A percentile compares a stretch with the other conserved stretches of the same genome.
phyloP scores from a whole-genome alignment of 331 rosid genomes.

The Pyracantha coccinea region DNA sequence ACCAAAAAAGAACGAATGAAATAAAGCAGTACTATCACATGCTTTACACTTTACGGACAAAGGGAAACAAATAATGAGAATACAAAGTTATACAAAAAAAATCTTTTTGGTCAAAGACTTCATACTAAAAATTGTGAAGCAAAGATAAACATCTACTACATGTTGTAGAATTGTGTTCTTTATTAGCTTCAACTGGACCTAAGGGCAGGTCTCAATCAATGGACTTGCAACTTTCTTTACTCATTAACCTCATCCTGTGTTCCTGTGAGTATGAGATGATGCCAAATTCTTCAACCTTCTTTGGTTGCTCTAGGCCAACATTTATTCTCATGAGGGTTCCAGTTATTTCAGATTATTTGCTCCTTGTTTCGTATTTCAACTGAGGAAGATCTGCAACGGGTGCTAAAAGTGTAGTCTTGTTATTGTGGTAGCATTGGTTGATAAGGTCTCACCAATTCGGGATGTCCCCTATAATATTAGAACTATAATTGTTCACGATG shows the following conservation, averaged over 20 bases:
- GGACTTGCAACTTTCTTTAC: background rate
- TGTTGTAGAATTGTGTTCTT: background rate
- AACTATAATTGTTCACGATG: background rate
- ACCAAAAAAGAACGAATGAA: background rate
- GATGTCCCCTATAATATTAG: background rate
- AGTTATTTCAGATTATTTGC: background rate
- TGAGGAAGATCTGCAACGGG: background rate
- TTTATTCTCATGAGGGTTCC: conserved; percentile 2
- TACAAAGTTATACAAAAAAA: background rate
- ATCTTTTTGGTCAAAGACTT: background rate
- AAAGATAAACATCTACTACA: conserved; percentile 15
- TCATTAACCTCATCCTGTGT: background rate
- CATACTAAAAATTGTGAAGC: conserved; percentile 26
- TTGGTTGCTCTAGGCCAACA: background rate
- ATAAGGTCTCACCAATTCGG: background rate
- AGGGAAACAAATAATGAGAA: conserved; percentile 3
- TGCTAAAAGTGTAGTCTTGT: background rate
- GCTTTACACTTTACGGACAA: conserved; percentile 49
- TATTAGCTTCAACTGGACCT: background rate
- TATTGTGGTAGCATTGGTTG: background rate
- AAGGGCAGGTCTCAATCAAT: background rate
- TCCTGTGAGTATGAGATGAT: background rate
- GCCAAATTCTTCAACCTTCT: background rate
- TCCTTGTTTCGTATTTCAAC: background rate
- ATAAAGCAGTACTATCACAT: conserved; percentile 19